phyloP scores from a whole-genome alignment of 2,329 filamentous ascomycete genomes.

The Monosporascus ibericus region DNA sequence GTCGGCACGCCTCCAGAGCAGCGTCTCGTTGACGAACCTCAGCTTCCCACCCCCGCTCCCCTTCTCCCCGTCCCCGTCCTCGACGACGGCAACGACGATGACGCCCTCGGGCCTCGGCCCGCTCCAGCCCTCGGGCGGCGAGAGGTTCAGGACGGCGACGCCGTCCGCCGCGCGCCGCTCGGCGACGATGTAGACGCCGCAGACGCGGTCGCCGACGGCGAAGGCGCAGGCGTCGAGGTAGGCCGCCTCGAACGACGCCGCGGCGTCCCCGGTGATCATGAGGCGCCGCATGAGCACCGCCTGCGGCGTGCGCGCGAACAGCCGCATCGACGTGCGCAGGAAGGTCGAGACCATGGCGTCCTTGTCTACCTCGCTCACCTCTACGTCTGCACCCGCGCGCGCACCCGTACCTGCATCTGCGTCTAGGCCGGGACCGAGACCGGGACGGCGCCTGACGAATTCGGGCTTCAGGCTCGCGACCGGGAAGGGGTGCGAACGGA shows the following conservation, averaged over 20 bases:
- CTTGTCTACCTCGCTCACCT: not conserved
- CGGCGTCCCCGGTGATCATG: slow-evolving; percentile 3
- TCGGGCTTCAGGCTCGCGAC: slow-evolving; percentile 2
- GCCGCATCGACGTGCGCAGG: slow-evolving; percentile 13
- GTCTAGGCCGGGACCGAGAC: too few relatives aligned
- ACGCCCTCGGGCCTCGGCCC: slow-evolving; percentile 13
- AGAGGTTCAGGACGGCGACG: slow-evolving; percentile 8
- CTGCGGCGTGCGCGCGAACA: slow-evolving; percentile 19
- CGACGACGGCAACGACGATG: slow-evolving; percentile 23
- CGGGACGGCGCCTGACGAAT: not conserved
- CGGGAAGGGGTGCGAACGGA: slow-evolving; percentile 10
- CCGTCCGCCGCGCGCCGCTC: not conserved
- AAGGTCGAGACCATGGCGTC: slow-evolving; percentile 12
- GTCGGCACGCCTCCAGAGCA: slow-evolving; percentile 28
- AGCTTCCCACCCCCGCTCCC: slow-evolving; percentile 27
- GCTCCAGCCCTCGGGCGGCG: slow-evolving; percentile 16
- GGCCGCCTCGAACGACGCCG: slow-evolving; percentile 2
- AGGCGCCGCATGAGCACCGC: slow-evolving; percentile 13
- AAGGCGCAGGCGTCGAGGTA: slow-evolving; percentile 15
- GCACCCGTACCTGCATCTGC: not conserved
- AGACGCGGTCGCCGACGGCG: slow-evolving; percentile 14
- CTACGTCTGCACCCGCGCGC: not conserved
- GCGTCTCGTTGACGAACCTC: slow-evolving; percentile 32
- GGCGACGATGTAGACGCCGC: slow-evolving; percentile 19
- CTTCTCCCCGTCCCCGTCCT: slow-evolving; percentile 10